Base-by-base conservation (phyloP, 345 rosid species). In the Populus davidiana region DNA sequence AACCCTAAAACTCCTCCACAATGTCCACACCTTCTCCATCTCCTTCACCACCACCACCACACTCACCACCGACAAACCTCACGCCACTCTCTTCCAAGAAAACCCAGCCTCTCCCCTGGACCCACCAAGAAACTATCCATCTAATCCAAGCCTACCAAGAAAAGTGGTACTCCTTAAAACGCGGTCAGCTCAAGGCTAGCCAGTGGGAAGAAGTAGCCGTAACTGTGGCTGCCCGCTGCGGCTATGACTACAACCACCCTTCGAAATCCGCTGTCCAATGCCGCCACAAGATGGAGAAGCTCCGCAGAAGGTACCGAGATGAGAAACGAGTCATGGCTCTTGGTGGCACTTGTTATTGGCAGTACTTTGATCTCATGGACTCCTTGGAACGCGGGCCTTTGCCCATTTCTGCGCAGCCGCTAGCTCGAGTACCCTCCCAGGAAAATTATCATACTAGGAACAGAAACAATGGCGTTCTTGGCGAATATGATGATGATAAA, bases 201-300 rank as follows among this genome's bases (percentile, higher is more conserved):
- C 92, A 89, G 44, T 92, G 97, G 98, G 93, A 93, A 66, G 95
- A 90, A 66, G 87, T 93, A 33, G 90, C 94, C 75, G 88, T 61
- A 23, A 73, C 86, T 61, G 91, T 90, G 77, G 90, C 93, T 29
- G 82, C 81, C 69, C 91, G 91, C 72, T 89, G 94, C 82, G 89
- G 90, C 84, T 86, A 83, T 80, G 87, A 87, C 63, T 69, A 76
- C 83, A 59, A 77, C 52, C 86, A 82, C 21, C 71, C 84, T 33
- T 69, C 81, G 0, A 87, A 90, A 75, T 77, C 97, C 71, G 65
- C 91, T 59, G 77, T 87, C 63, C 95, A 92, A 86, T 93, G 93
- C 83, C 87, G 93, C 64, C 97, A 89, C 87, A 88, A 92, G 91
- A 93, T 93, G 86, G 95, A 93, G 88, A 93, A 92, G 88, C 86